Evolutionary conservation across 495 filamentous ascomycete species (phyloP).

Genomic region (Cudoniella acicularis): DNA sequence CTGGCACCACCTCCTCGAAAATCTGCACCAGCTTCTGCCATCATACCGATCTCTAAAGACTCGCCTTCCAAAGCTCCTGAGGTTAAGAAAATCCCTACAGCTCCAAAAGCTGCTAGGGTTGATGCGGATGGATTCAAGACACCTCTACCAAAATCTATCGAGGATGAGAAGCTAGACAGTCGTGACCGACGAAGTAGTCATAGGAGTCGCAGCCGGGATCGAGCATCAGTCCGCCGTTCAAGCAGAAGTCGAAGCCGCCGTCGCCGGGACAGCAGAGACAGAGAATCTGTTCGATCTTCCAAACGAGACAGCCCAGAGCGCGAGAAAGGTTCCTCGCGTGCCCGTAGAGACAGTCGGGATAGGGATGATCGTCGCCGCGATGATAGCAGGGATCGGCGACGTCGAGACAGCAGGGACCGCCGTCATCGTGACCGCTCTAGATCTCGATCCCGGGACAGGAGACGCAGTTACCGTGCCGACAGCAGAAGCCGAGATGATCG

Average conservation of each 20-base stretch:
- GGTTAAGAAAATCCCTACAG: slow-evolving; percentile 18
- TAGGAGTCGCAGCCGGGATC: slow-evolving; percentile 19
- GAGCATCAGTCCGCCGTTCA: slow-evolving; percentile 14
- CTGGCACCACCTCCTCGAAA: slow-evolving; percentile 51
- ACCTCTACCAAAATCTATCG: slow-evolving; percentile 15
- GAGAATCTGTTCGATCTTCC: slow-evolving; percentile 13
- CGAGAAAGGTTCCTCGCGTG: slow-evolving; percentile 2
- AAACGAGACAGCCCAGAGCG: slow-evolving; percentile 20
- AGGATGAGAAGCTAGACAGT: slow-evolving; percentile 18
- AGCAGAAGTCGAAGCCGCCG: slow-evolving; percentile 16
- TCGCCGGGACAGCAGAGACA: slow-evolving; percentile 18
- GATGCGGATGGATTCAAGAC: slow-evolving; percentile 7
- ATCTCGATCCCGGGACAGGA: slow-evolving; percentile 31
- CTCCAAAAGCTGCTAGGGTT: slow-evolving; percentile 19
- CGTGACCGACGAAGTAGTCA: slow-evolving; percentile 1
- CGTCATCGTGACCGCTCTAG: slow-evolving; percentile 31
- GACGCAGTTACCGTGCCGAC: slow-evolving; percentile 25
- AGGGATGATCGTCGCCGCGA: slow-evolving; percentile 12
- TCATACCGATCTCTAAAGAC: slow-evolving; percentile 37
- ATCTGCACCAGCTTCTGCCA: slow-evolving; percentile 49
- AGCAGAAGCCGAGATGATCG: slow-evolving; percentile 22
- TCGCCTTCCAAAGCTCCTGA: slow-evolving; percentile 14
- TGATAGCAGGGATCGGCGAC: slow-evolving; percentile 28
- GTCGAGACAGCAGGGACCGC: slow-evolving; percentile 19
- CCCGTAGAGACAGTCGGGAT: slow-evolving; percentile 15